These are phyloP conservation scores for Pythium aquatile DNA, from an alignment of 352 stramenopile genomes.

Conservation along the genomic window DNA sequence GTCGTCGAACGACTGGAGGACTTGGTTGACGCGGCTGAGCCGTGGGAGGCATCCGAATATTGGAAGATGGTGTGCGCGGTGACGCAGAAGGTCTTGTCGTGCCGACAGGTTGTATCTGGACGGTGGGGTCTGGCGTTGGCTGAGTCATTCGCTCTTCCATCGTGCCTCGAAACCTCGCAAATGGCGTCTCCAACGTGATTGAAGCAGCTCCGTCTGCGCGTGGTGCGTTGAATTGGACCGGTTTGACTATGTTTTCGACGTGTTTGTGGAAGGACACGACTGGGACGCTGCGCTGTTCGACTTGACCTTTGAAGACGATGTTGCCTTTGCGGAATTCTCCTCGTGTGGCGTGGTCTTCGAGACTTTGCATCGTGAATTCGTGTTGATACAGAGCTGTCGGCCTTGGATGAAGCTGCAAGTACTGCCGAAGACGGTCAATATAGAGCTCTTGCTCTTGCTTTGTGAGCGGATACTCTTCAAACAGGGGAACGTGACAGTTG, in stretches of 20 bases:
- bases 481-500: conserved; percentile 29
- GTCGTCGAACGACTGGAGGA: background rate
- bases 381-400: conserved; percentile 50
- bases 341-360: conserved; percentile 12
- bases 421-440: conserved; percentile 24
- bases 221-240: conserved; percentile 15
- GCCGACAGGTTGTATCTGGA: background rate
- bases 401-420: conserved; percentile 37
- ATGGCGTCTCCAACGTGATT: conserved; percentile 15
- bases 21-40: background rate
- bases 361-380: conserved; percentile 30
- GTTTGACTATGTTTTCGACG: background rate
- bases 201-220: background rate
- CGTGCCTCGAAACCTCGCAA: conserved; percentile 36
- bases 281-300: background rate
- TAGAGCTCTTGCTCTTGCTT: conserved; percentile 13
- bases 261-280: background rate
- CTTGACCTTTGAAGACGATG: conserved; percentile 29
- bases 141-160: conserved; percentile 23
- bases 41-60: too few relatives aligned
- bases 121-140: background rate
- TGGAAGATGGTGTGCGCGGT: background rate
- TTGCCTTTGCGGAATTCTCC: conserved; percentile 47
- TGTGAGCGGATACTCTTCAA: conserved; percentile 28
- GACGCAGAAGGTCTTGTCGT: background rate